Evolutionary conservation across 129 eudicot genomes (phyloP).

Genomic region (Oenanthe sinensis): DNA sequence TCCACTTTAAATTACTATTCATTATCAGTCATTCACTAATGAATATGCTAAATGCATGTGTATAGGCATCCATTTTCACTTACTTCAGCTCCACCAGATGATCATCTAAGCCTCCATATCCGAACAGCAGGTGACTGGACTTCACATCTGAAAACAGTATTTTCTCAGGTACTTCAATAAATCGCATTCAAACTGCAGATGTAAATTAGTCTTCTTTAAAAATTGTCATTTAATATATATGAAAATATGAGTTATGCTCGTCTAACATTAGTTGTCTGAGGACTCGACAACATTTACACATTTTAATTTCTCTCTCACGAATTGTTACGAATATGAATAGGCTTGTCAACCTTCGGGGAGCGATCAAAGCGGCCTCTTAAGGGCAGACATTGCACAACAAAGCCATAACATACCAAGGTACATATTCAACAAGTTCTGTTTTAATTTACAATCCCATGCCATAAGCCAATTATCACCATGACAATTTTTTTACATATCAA

Average conservation of each 20-base stretch:
- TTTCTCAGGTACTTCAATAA: constrained; percentile 30
- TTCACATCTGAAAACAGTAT: constrained; percentile 39
- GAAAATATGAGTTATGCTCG: background rate
- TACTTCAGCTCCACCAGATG: constrained; percentile 65
- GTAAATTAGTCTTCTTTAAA: background rate
- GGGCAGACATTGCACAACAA: constrained; percentile 35
- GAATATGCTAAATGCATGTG: background rate
- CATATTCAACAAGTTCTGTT: background rate
- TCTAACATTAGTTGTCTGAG: background rate
- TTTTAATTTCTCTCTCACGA: background rate
- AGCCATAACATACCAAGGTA: constrained; percentile 27
- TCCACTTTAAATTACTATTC: background rate
- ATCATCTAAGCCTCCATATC: constrained; percentile 54
- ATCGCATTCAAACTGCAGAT: background rate
- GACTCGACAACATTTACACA: background rate
- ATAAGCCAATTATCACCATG: background rate
- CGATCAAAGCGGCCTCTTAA: constrained; percentile 50
- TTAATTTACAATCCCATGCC: background rate
- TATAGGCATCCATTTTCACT: constrained; percentile 68
- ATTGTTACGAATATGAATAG: background rate
- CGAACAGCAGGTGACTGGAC: constrained; percentile 73
- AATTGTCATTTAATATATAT: background rate
- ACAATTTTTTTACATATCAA: background rate
- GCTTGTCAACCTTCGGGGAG: constrained; percentile 39
- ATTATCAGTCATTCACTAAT: background rate